Evolutionary conservation across 2,329 filamentous ascomycete genomes (phyloP).

Genomic region (Venturia asperata): DNA sequence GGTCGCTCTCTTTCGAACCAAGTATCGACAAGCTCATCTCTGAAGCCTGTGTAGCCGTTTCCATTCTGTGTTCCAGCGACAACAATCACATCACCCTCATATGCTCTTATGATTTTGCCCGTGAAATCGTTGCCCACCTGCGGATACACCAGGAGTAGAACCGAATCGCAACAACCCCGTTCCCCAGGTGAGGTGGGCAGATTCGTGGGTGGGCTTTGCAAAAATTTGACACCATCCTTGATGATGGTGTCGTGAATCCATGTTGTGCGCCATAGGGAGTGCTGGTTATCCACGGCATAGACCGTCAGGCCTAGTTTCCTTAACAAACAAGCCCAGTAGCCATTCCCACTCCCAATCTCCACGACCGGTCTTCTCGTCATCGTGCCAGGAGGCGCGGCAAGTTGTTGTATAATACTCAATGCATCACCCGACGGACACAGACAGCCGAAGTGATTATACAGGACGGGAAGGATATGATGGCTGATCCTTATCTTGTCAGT

Average conservation of each 20-base stretch:
- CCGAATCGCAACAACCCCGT: constrained; percentile 38
- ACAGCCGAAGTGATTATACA: constrained; percentile 76
- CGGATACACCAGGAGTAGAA: constrained; percentile 67
- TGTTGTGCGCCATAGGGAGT: constrained; percentile 59
- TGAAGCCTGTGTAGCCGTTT: constrained; percentile 68
- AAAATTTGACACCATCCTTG: constrained; percentile 53
- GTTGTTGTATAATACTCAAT: constrained; percentile 51
- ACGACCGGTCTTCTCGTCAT: constrained; percentile 44
- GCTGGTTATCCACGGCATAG: constrained; percentile 58
- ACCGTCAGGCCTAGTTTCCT: constrained; percentile 50
- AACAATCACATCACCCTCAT: constrained; percentile 56
- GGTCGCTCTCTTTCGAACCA: constrained; percentile 52
- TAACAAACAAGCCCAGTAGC: constrained; percentile 70
- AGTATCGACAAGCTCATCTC: constrained; percentile 54
- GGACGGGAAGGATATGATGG: constrained; percentile 63
- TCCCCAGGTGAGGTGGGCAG: constrained; percentile 29
- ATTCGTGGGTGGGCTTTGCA: constrained; percentile 39
- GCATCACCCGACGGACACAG: constrained; percentile 61
- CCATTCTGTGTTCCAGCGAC: constrained; percentile 67
- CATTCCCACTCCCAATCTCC: constrained; percentile 64
- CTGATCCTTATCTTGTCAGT: constrained; percentile 48
- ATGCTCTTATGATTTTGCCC: constrained; percentile 52
- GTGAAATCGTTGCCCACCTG: constrained; percentile 64
- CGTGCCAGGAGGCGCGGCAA: constrained; percentile 34
- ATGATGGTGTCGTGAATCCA: constrained; percentile 64